Conservation (phyloP, 129 eudicot species). For the Flaveria brownii region DNA sequence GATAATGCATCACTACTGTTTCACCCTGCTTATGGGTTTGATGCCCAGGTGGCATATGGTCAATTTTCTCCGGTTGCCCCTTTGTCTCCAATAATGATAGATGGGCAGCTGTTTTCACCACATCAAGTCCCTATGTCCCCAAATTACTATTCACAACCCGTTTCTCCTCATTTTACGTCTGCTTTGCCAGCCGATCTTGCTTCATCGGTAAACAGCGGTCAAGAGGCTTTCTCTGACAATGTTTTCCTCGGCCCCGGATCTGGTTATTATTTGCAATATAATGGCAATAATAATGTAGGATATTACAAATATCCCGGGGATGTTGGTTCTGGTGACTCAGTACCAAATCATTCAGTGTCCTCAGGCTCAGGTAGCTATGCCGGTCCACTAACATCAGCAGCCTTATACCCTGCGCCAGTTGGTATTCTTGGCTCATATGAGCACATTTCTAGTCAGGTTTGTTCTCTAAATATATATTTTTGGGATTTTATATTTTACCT, state of each 20-base stretch:
- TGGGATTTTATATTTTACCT: not conserved
- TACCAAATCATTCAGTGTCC: conserved; percentile 52
- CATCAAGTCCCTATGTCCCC: conserved; percentile 82
- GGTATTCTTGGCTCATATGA: conserved; percentile 54
- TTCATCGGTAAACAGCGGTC: conserved; percentile 64
- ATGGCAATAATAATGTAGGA: conserved; percentile 62
- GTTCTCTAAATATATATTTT: conserved; percentile 19
- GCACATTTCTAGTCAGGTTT: conserved; percentile 67
- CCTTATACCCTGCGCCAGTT: conserved; percentile 66
- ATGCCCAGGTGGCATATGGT: conserved; percentile 74
- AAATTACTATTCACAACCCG: conserved; percentile 63
- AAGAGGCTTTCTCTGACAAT: conserved; percentile 59
- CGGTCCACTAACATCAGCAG: conserved; percentile 60
- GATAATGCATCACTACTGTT: conserved; percentile 63
- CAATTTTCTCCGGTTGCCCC: conserved; percentile 91
- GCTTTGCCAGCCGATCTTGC: conserved; percentile 58
- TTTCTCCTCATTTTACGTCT: conserved; percentile 79
- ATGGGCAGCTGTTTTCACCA: conserved; percentile 80
- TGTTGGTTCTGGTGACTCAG: conserved; percentile 59
- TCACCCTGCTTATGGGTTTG: conserved; percentile 83
- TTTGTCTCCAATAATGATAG: conserved; percentile 77
- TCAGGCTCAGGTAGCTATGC: conserved; percentile 58
- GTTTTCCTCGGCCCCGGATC: conserved; percentile 59
- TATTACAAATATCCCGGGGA: conserved; percentile 66
- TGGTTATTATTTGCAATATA: conserved; percentile 67